Percentiles rank a stretch among this genome's conserved stretches.
phyloP scores from a whole-genome alignment of 164 flowering plant genomes.

The Santalum album region DNA sequence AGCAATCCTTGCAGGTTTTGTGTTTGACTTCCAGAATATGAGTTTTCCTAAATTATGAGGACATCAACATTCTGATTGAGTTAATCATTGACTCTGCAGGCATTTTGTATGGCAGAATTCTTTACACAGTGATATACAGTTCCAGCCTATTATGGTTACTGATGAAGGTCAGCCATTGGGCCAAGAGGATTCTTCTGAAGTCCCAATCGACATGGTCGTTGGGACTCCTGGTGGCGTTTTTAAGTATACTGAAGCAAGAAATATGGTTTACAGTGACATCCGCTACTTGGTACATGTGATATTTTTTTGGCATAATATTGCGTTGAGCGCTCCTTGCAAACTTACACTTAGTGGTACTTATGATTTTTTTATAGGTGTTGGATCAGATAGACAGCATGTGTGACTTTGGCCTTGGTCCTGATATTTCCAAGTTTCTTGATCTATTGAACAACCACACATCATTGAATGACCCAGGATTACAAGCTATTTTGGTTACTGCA shows the following conservation, averaged over 20 bases:
- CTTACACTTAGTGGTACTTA: background rate
- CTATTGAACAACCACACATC: conserved; percentile 1
- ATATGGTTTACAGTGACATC: conserved; percentile 5
- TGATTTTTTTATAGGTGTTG: conserved; percentile 11
- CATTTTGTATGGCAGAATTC: conserved; percentile 9
- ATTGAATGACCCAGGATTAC: conserved; percentile 1
- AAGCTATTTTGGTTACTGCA: conserved; percentile 15
- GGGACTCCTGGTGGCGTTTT: conserved; percentile 16
- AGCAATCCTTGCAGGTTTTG: conserved; percentile 15
- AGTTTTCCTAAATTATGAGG: background rate
- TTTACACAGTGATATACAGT: conserved; percentile 2
- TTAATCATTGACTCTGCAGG: conserved; percentile 7
- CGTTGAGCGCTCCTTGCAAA: no score
- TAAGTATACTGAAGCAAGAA: conserved; percentile 10
- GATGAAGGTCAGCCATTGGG: background rate
- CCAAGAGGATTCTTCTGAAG: background rate
- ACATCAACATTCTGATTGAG: no score
- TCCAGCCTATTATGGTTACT: conserved; percentile 2
- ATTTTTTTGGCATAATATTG: no score
- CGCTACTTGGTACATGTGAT: conserved; percentile 10
- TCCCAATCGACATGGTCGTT: conserved; percentile 14
- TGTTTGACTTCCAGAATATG: background rate
- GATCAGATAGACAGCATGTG: conserved; percentile 20
- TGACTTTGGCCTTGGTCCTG: conserved; percentile 10
- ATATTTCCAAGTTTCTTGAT: conserved; percentile 8